Conservation (phyloP, 306 rosid genomes). For the Comarum palustre region DNA sequence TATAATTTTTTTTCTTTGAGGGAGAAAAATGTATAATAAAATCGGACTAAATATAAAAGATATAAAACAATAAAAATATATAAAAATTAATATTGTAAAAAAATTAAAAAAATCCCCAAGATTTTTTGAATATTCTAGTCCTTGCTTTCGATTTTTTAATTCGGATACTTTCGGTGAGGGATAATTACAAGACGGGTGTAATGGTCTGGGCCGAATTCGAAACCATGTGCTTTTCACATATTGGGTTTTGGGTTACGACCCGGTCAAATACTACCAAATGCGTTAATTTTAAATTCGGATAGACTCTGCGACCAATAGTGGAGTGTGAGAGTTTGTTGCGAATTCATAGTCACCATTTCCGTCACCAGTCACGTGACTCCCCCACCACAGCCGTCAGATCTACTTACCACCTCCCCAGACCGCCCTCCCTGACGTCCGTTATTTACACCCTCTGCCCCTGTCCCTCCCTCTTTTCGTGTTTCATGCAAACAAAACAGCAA, state of each 20-base stretch:
- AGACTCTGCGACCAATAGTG: constrained; percentile 1
- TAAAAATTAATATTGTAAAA: no score
- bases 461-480: neutral
- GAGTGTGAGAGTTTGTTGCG: constrained; percentile 14
- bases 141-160: no score
- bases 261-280: constrained; percentile 1
- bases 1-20: no score
- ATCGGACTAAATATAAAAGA: no score
- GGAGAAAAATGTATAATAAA: no score
- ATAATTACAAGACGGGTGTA: no score
- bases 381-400: constrained; percentile 26
- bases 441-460: constrained; percentile 8
- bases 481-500: constrained; percentile 27
- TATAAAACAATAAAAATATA: no score
- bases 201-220: no score
- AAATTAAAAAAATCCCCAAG: no score
- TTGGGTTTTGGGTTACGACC: neutral
- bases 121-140: no score
- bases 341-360: constrained; percentile 2
- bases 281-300: neutral
- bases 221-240: neutral
- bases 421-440: constrained; percentile 8
- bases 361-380: constrained; percentile 8
- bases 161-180: no score
- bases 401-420: neutral